Evolutionary conservation across 164 flowering plant genomes (phyloP).

Genomic region (Buxus sempervirens): DNA sequence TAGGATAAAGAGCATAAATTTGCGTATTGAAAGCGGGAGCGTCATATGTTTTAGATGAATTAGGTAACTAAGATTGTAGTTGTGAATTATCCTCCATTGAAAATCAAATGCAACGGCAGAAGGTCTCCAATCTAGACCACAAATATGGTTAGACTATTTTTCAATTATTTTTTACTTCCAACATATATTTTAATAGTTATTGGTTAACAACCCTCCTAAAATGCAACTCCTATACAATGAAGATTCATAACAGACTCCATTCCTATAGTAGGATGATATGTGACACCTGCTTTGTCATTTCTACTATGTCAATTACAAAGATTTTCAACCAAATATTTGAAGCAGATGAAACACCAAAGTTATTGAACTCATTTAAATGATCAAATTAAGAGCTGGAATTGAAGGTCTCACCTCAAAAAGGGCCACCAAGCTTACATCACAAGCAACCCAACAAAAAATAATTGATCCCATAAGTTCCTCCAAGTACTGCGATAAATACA

Average conservation of each 20-base stretch:
- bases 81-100: too few species aligned
- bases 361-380: background rate
- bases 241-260: background rate
- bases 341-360: background rate
- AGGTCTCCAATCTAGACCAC: too few species aligned
- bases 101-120: too few species aligned
- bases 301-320: background rate
- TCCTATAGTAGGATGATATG: background rate
- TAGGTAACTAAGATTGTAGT: too few species aligned
- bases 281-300: too few species aligned
- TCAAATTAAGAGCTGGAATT: background rate
- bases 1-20: too few species aligned
- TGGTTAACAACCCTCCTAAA: too few species aligned
- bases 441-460: conserved; percentile 78
- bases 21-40: too few species aligned
- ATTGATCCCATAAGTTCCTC: conserved; percentile 73
- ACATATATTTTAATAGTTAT: too few species aligned
- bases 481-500: conserved; percentile 59
- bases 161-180: too few species aligned
- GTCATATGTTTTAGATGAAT: too few species aligned
- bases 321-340: background rate
- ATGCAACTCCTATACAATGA: background rate
- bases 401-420: conserved; percentile 66
- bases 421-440: conserved; percentile 70
- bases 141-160: too few species aligned